Evolutionary conservation across 2,329 filamentous ascomycete species (phyloP).

Genomic region (Pseudonectria foliicola): DNA sequence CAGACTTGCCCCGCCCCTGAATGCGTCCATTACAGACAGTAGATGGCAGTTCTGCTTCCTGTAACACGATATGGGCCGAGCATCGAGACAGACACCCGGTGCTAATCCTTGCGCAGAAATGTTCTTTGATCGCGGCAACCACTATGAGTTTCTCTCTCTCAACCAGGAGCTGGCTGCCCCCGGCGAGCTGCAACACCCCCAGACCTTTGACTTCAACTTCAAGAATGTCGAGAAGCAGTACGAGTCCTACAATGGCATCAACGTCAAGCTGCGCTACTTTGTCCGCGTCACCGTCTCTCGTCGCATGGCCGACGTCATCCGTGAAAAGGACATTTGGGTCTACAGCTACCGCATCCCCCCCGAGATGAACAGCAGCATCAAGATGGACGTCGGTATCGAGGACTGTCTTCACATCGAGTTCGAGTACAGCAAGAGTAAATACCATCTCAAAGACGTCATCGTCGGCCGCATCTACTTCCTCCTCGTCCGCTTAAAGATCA

Average conservation of each 20-base stretch:
- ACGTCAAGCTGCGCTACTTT: constrained; percentile 98
- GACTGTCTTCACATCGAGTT: constrained; percentile 99
- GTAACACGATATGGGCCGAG: background rate
- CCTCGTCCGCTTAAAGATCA: constrained; percentile 95
- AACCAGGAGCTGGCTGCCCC: constrained; percentile 95
- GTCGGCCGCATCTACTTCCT: constrained; percentile 98
- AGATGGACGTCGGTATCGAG: constrained; percentile 99
- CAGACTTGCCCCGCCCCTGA: constrained; percentile 6
- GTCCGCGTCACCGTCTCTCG: constrained; percentile 92
- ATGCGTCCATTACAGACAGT: constrained; percentile 5
- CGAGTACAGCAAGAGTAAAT: constrained; percentile 98
- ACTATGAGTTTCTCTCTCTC: constrained; percentile 97
- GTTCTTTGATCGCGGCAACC: constrained; percentile 99
- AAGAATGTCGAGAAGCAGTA: constrained; percentile 99
- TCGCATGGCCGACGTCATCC: constrained; percentile 94
- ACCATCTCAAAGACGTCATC: constrained; percentile 98
- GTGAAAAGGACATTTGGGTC: constrained; percentile 99
- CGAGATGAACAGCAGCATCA: constrained; percentile 97
- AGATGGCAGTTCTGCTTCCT: constrained; percentile 4
- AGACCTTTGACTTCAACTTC: constrained; percentile 99
- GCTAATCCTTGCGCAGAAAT: constrained; percentile 59
- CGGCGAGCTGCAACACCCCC: constrained; percentile 95
- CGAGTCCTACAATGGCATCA: constrained; percentile 99
- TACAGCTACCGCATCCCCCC: constrained; percentile 97
- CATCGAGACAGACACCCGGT: background rate